Evolutionary conservation across 1,139 yeast species (phyloP), one percentile per base, ranked within the genome.

Genomic region (Barnettozyma hawaiiensis): DNA sequence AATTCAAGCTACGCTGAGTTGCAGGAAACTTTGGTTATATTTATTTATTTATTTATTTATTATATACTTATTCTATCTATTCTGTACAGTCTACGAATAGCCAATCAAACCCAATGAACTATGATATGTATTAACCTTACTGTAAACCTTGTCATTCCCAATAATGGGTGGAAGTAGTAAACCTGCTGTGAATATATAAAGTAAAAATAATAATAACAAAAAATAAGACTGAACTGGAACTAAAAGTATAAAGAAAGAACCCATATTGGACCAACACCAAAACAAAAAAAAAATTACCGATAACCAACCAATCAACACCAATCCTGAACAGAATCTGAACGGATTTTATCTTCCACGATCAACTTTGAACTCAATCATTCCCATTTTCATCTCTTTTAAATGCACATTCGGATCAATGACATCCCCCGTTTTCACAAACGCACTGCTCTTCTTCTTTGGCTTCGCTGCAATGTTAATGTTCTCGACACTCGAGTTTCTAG

Each of bases 291-390:
- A 28, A 27, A 14, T 14, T 19, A 20, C 9, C 8, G 23, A 21
- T 21, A 8, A 21, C 6, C 8, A 21, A 8, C 8, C 6, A 21
- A 21, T 8, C 26, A 23, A 9, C 26, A 23, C n/a, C n/a, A n/a
- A n/a, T n/a, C n/a, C n/a, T n/a, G n/a, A n/a, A n/a, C n/a, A n/a
- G n/a, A 6, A 23, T 5, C 26, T 23, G 8, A 23, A 21, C 7
- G 4, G 10, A 23, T 6, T 9, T 9, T 16, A 38, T 16, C 24
- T 29, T 3, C 22, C 35, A 20, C 37, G 33, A 32, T 31, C 41
- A 29, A 45, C 39, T 21, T 44, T 43, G 34, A 52, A 49, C 31
- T 48, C 53, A 28, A 41, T 39, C 46, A 48, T 36, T 3, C 52
- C 54, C 37, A 48, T 29, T 26, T 46, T 42, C 49, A 47, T 48